Evolutionary conservation across 2,329 filamentous ascomycete genomes (phyloP), one percentile per base, ranked within the genome.

Genomic region (Stemphylium vesicarium): DNA sequence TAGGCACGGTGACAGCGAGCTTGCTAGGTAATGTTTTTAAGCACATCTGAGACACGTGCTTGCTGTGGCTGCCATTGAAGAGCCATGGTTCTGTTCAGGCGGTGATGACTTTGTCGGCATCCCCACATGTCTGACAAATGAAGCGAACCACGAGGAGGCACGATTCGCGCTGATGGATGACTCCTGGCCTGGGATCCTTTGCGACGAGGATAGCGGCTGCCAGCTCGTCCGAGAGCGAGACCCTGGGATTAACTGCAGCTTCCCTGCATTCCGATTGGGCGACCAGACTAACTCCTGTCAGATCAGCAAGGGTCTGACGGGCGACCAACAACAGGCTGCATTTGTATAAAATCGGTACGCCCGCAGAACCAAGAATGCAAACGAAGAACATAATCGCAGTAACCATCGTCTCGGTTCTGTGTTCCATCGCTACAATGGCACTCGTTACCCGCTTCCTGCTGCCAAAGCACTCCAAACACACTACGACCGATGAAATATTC

Each of bases 261-360:
- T 69, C 68, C 68, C 59, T 58, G 60, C 56, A 38, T 50, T 68
- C 68, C 68, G 68, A 70, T 70, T 69, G 64, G 68, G 44, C 24
- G 42, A 38, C 50, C 43, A 45, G 50, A 54, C 53, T 47, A 56
- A 48, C 45, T 52, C 40, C 43, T 12, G 41, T 38, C 44, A 51
- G 18, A 33, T 18, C 37, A 15, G 18, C 48, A 48, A 50, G 45
- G 58, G 56, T 59, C 39, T 32, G 39, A 36, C 20, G 16, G 24
- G 16, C 53, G 54, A 60, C 54, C 42, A 37, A 46, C 42, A 58
- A 60, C 55, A 61, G 57, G 57, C 49, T 29, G 59, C 57, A 52
- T 44, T 51, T 58, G 55, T 63, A 69, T 65, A 67, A 68, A 59
- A 52, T 36, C 52, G 49, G 32, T 40, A 15, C 31, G 29, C 42